phyloP scores from a whole-genome alignment of 345 rosid species.

The Jatropha curcas region DNA sequence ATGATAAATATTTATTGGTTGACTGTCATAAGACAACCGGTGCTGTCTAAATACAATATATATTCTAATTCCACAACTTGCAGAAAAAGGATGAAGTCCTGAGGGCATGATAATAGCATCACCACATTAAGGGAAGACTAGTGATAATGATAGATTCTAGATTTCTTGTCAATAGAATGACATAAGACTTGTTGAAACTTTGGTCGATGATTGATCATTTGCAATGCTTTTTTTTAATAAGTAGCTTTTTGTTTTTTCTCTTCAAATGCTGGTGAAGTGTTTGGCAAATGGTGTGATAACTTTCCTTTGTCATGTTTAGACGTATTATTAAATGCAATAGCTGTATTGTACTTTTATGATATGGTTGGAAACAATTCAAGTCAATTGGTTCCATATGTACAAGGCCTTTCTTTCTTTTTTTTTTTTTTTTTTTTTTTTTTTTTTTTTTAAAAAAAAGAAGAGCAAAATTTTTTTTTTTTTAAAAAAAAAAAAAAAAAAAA shows the following conservation, averaged over 20 bases:
- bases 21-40: too few relatives aligned
- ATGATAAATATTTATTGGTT: too few relatives aligned
- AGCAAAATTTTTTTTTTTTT: too few relatives aligned
- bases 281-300: background rate
- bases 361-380: background rate
- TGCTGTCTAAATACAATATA: too few relatives aligned
- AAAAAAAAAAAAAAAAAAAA: too few relatives aligned
- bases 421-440: too few relatives aligned
- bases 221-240: background rate
- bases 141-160: background rate
- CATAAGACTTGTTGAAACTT: background rate
- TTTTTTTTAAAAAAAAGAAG: too few relatives aligned
- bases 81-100: too few relatives aligned
- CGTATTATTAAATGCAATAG: background rate
- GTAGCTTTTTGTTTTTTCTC: background rate
- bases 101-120: too few relatives aligned
- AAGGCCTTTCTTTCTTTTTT: too few relatives aligned
- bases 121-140: background rate
- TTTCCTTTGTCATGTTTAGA: background rate
- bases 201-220: background rate
- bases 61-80: too few relatives aligned
- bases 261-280: background rate
- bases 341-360: background rate
- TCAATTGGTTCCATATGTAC: background rate
- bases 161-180: background rate